These are phyloP conservation scores for Dalechampia spathulata DNA, from an alignment of 441 rosid genomes.

Conservation along the genomic window DNA sequence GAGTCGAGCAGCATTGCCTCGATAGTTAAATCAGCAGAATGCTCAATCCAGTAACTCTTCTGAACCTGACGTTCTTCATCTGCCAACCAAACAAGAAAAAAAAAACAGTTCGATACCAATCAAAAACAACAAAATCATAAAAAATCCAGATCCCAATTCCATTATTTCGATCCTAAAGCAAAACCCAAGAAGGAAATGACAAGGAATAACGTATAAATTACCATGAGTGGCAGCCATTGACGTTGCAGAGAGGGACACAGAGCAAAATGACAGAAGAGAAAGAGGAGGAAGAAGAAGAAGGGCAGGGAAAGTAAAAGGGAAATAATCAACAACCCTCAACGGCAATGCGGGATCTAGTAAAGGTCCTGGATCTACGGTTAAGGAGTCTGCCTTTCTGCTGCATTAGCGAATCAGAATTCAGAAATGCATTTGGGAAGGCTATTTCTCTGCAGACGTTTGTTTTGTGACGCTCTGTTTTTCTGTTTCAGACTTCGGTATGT, in stretches of 20 bases:
- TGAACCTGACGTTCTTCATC: conserved; percentile 63
- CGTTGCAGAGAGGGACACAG: no score
- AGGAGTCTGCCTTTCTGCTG: conserved; percentile 57
- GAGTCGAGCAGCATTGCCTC: conserved; percentile 98
- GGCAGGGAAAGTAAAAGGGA: background rate
- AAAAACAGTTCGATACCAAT: background rate
- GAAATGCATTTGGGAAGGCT: no score
- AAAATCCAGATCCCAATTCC: background rate
- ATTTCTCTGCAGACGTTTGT: no score
- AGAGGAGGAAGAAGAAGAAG: background rate
- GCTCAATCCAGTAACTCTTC: conserved; percentile 85
- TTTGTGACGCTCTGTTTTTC: no score
- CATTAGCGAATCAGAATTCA: conserved; percentile 21
- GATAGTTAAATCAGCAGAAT: conserved; percentile 63
- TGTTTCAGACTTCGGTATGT: no score
- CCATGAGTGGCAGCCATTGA: no score
- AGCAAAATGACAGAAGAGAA: background rate
- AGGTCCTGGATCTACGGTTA: conserved; percentile 77
- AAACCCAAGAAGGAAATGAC: conserved; percentile 3
- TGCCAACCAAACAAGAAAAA: background rate
- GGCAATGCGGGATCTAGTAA: conserved; percentile 75
- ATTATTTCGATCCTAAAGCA: background rate
- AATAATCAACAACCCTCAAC: conserved; percentile 48
- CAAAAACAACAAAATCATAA: background rate
- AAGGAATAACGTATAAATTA: no score